Conservation (phyloP, 331 rosid genomes). For the Acacia concinna region DNA sequence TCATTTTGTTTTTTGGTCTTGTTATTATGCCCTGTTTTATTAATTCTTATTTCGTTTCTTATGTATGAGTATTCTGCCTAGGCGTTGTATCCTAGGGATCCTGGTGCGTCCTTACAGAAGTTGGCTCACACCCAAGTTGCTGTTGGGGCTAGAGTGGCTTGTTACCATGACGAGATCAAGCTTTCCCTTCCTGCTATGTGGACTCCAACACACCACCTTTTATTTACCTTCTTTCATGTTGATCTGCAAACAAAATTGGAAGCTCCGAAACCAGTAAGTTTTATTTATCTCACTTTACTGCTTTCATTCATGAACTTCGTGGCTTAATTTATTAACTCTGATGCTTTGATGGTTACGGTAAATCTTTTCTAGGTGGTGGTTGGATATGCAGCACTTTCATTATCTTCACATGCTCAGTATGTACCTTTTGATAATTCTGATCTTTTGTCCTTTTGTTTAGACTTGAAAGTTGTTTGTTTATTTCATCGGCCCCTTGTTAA, state of each 20-base stretch:
- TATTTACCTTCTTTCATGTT: constrained; percentile 85
- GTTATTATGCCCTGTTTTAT: constrained; percentile 18
- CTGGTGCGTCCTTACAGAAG: constrained; percentile 65
- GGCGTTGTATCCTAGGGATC: constrained; percentile 90
- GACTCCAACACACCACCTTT: constrained; percentile 89
- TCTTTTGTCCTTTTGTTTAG: constrained; percentile 23
- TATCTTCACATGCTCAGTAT: constrained; percentile 95
- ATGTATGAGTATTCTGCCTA: constrained; percentile 43
- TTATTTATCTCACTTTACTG: constrained; percentile 29
- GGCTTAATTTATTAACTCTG: constrained; percentile 20
- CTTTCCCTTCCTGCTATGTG: constrained; percentile 95
- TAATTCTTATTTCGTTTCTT: constrained; percentile 20
- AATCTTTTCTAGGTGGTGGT: constrained; percentile 70
- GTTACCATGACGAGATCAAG: constrained; percentile 91
- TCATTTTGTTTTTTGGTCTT: not conserved
- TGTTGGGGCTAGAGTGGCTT: constrained; percentile 78
- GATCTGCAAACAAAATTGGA: constrained; percentile 94
- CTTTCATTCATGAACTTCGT: constrained; percentile 15
- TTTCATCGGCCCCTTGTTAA: not conserved
- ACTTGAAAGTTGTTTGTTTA: constrained; percentile 16
- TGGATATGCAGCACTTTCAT: constrained; percentile 90
- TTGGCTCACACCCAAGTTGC: constrained; percentile 92
- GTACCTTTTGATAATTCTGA: constrained; percentile 39
- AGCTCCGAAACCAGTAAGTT: constrained; percentile 93
- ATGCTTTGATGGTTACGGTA: constrained; percentile 21